Evolutionary conservation across 176 grass and related monocot genomes (phyloP).

Genomic region (Musa itinerans): DNA sequence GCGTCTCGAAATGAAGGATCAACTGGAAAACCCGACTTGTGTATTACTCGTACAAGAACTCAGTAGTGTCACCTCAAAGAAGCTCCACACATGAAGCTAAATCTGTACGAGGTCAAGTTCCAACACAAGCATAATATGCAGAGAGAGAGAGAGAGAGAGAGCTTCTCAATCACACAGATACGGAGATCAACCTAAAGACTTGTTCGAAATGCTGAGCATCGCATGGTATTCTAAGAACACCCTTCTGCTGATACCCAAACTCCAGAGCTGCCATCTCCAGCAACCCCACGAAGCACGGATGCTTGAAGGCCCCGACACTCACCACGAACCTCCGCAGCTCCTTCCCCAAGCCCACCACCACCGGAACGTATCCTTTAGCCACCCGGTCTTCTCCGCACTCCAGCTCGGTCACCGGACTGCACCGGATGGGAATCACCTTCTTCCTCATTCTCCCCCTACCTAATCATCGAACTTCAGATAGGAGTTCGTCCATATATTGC

Average conservation of each 20-base stretch:
- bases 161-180: no score
- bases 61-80: no score
- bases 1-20: no score
- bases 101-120: no score
- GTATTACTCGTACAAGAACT: no score
- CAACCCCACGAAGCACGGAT: constrained; percentile 2
- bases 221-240: constrained; percentile 10
- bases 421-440: no score
- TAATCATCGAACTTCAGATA: no score
- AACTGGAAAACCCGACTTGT: no score
- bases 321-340: constrained; percentile 7
- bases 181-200: neutral
- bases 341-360: constrained; percentile 1
- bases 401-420: neutral
- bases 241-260: constrained; percentile 11
- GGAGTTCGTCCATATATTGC: no score
- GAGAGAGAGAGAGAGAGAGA: neutral
- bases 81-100: no score
- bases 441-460: no score
- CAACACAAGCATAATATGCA: no score
- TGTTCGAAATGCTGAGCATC: neutral
- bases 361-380: constrained; percentile 21
- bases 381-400: neutral
- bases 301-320: neutral
- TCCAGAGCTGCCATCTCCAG: constrained; percentile 9